Percentiles rank a stretch among this genome's conserved stretches.
Evolutionary conservation across 129 eudicot genomes (phyloP).

Genomic region (Smallanthus sonchifolius): DNA sequence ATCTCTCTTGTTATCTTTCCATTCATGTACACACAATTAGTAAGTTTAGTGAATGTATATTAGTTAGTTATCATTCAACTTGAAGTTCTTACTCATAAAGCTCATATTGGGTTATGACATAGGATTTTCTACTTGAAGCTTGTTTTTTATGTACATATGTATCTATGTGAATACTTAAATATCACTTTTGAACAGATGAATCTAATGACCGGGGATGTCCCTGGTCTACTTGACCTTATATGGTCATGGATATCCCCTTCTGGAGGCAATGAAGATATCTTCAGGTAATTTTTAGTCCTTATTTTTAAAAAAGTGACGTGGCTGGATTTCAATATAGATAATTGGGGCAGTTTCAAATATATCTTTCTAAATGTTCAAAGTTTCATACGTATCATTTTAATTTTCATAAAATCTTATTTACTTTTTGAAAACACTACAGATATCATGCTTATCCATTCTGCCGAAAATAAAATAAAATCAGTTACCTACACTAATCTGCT

Average conservation of each 20-base stretch:
- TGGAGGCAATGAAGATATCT: conserved; percentile 55
- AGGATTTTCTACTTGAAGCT: neutral
- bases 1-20: neutral
- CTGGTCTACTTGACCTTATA: conserved; percentile 74
- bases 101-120: neutral
- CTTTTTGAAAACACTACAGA: neutral
- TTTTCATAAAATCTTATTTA: neutral
- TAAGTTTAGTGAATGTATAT: neutral
- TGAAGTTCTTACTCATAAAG: neutral
- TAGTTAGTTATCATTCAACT: neutral
- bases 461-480: neutral
- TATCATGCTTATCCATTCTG: neutral
- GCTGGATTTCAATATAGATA: conserved; percentile 1
- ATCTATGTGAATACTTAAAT: neutral
- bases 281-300: conserved; percentile 50
- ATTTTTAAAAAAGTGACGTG: neutral
- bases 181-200: conserved; percentile 61
- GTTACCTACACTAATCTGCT: neutral
- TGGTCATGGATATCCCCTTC: conserved; percentile 97
- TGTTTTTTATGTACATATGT: neutral
- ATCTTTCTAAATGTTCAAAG: neutral
- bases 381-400: neutral
- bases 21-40: neutral
- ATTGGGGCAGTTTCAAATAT: neutral
- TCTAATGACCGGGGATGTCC: conserved; percentile 87